phyloP scores from a whole-genome alignment of 2,329 filamentous ascomycete genomes.

The Phaeosphaeriaceae sp. region DNA sequence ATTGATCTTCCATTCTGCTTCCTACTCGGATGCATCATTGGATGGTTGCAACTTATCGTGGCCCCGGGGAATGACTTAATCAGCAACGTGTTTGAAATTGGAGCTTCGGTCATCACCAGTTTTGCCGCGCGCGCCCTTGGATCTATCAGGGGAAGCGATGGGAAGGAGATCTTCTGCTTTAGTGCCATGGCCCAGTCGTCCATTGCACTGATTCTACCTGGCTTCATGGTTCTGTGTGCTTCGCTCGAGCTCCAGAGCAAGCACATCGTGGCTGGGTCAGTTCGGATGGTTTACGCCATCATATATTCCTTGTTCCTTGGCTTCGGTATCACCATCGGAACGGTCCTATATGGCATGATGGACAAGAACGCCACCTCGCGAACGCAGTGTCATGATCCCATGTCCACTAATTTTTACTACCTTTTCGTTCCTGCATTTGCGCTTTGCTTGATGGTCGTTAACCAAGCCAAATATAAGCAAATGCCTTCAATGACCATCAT shows the following conservation, averaged over 20 bases:
- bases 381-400: slow-evolving; percentile 53
- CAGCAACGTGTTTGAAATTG: slow-evolving; percentile 59
- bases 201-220: slow-evolving; percentile 59
- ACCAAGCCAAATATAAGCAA: slow-evolving; percentile 82
- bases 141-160: slow-evolving; percentile 49
- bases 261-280: slow-evolving; percentile 58
- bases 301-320: slow-evolving; percentile 61
- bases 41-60: slow-evolving; percentile 75
- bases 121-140: slow-evolving; percentile 58
- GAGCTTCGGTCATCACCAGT: slow-evolving; percentile 57
- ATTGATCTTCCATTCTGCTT: slow-evolving; percentile 83
- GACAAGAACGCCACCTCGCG: slow-evolving; percentile 55
- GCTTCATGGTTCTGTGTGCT: slow-evolving; percentile 59
- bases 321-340: slow-evolving; percentile 60
- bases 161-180: slow-evolving; percentile 57
- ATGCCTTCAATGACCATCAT: slow-evolving; percentile 78
- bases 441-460: slow-evolving; percentile 76
- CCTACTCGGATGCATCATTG: slow-evolving; percentile 75
- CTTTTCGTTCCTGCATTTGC: slow-evolving; percentile 78
- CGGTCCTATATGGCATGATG: slow-evolving; percentile 57
- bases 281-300: slow-evolving; percentile 61
- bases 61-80: slow-evolving; percentile 77
- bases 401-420: slow-evolving; percentile 66
- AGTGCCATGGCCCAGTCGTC: slow-evolving; percentile 58
- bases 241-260: slow-evolving; percentile 57